Evolutionary conservation across 2,329 filamentous ascomycete species (phyloP).

Genomic region (Elsinoe australis): DNA sequence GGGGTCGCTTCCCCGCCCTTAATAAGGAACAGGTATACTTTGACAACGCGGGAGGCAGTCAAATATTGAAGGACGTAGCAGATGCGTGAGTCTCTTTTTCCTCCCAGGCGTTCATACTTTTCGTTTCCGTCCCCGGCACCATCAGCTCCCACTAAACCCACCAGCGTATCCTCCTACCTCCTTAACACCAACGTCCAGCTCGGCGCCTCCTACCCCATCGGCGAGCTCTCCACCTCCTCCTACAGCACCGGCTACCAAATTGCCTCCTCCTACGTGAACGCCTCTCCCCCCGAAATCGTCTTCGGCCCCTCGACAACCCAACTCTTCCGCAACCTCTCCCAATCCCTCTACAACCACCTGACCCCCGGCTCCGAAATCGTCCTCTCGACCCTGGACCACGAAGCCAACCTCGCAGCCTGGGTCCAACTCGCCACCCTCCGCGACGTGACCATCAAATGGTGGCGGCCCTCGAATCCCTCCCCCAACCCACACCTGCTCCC

Average conservation of each 20-base stretch:
- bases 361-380: conserved; percentile 52
- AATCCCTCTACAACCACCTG: conserved; percentile 50
- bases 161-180: conserved; percentile 59
- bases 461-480: conserved; percentile 34
- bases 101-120: no score
- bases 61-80: conserved; percentile 59
- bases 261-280: conserved; percentile 64
- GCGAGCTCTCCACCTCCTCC: conserved; percentile 51
- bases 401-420: conserved; percentile 71
- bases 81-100: conserved; percentile 46
- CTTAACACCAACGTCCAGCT: conserved; percentile 65
- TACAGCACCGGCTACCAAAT: conserved; percentile 56
- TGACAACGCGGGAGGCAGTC: conserved; percentile 72
- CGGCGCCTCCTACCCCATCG: conserved; percentile 59
- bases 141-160: no score
- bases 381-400: conserved; percentile 65
- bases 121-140: no score
- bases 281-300: conserved; percentile 58
- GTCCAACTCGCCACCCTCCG: conserved; percentile 56
- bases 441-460: conserved; percentile 61
- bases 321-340: conserved; percentile 60
- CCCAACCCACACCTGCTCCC: conserved; percentile 53
- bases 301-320: conserved; percentile 69
- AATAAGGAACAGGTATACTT: conserved; percentile 61
- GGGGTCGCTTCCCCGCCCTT: conserved; percentile 61